These are phyloP conservation scores for Aspergillus affinis DNA, from an alignment of 495 filamentous ascomycete species.

Conservation along the genomic window DNA sequence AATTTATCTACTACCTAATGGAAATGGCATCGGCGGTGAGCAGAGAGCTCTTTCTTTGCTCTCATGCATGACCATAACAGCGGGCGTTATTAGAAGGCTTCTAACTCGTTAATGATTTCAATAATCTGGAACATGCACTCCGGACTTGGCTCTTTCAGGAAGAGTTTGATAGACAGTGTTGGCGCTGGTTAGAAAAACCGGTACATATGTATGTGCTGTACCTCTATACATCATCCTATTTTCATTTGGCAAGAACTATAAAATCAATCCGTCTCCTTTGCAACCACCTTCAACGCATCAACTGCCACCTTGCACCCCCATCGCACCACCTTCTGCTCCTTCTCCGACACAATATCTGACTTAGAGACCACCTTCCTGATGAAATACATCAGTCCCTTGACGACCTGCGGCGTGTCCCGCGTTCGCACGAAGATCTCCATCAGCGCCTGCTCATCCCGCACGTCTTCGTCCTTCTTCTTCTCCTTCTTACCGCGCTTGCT, in stretches of 20 bases:
- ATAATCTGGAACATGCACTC: too few species aligned
- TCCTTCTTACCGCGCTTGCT: constrained; percentile 31
- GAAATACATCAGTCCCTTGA: constrained; percentile 73
- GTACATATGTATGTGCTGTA: not conserved
- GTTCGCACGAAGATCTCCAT: constrained; percentile 63
- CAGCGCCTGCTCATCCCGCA: constrained; percentile 54
- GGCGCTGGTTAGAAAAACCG: too few species aligned
- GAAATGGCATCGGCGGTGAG: too few species aligned
- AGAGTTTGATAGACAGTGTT: too few species aligned
- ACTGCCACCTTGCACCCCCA: constrained; percentile 69
- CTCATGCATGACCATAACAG: too few species aligned
- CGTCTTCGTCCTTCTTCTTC: constrained; percentile 23
- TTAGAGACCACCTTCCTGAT: constrained; percentile 72
- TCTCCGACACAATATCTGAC: constrained; percentile 67
- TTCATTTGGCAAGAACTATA: not conserved
- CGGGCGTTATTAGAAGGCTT: too few species aligned
- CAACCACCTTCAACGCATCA: constrained; percentile 54
- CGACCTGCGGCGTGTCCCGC: constrained; percentile 60
- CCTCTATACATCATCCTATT: not conserved
- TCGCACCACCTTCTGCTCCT: constrained; percentile 55
- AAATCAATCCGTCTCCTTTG: constrained; percentile 23
- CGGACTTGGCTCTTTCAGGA: too few species aligned
- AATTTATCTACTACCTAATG: too few species aligned
- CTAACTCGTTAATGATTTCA: too few species aligned
- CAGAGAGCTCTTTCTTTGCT: too few species aligned